These are phyloP conservation scores for Murraya koenigii DNA, from an alignment of 345 rosid genomes.

Conservation along the genomic window DNA sequence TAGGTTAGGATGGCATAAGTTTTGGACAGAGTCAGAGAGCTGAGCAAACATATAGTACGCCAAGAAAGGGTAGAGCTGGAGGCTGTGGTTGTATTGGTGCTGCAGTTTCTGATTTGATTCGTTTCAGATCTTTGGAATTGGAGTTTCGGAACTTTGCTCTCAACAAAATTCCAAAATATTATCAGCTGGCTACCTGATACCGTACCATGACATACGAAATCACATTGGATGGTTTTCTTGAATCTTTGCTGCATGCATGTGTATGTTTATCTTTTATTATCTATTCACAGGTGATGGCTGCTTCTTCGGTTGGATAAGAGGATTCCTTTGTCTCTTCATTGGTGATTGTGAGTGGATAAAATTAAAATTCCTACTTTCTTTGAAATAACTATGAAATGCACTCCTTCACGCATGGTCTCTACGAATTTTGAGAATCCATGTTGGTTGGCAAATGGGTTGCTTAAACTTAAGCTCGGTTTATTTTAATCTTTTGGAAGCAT, in stretches of 20 bases:
- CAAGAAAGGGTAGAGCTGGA: neutral
- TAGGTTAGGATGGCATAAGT: conserved; percentile 5
- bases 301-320: conserved; percentile 2
- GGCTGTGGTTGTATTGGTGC: neutral
- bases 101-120: conserved; percentile 19
- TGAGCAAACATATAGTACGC: neutral
- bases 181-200: conserved; percentile 20
- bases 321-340: conserved; percentile 9
- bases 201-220: neutral
- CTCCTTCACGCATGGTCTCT: no score
- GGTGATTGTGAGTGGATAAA: neutral
- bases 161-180: conserved; percentile 16
- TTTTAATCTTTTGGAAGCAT: no score
- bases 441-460: no score
- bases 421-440: no score
- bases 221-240: neutral
- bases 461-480: no score
- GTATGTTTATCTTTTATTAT: neutral
- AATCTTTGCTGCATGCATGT: neutral
- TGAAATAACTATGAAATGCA: neutral
- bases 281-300: conserved; percentile 4
- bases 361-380: neutral
- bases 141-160: conserved; percentile 23
- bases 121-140: conserved; percentile 27
- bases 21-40: neutral